phyloP scores from a whole-genome alignment of 1,284 basidiomycete genomes.

The Coriolopsis trogii region DNA sequence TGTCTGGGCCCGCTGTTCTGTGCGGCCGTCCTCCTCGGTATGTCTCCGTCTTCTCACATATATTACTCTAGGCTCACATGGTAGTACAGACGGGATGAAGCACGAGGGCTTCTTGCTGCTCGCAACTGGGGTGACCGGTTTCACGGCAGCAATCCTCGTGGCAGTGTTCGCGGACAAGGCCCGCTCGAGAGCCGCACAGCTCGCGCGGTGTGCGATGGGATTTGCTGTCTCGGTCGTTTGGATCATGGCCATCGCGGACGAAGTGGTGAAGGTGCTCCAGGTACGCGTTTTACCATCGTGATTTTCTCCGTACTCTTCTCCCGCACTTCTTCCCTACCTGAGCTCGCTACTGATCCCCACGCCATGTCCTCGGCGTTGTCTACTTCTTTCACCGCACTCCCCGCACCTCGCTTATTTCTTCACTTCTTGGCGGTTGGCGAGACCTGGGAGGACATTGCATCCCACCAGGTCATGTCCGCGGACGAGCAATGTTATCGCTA shows the following conservation, averaged over 20 bases:
- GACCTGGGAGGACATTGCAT: too few relatives aligned
- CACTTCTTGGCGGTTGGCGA: too few relatives aligned
- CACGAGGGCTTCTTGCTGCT: slow-evolving; percentile 60
- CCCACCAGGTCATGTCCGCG: too few relatives aligned
- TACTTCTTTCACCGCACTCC: too few relatives aligned
- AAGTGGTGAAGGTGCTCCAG: slow-evolving; percentile 87
- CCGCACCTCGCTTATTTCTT: too few relatives aligned
- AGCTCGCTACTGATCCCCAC: neutral
- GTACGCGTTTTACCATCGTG: slow-evolving; percentile 45
- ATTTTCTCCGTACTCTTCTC: neutral
- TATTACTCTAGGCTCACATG: too few relatives aligned
- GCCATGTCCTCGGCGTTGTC: neutral
- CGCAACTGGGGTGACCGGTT: slow-evolving; percentile 56
- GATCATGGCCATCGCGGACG: slow-evolving; percentile 96
- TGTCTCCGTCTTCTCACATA: slow-evolving; percentile 38
- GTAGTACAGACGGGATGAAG: slow-evolving; percentile 57
- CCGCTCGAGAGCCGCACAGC: slow-evolving; percentile 57
- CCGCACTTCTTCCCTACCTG: neutral
- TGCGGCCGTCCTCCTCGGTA: slow-evolving; percentile 74
- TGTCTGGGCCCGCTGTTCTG: slow-evolving; percentile 80
- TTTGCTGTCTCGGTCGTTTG: slow-evolving; percentile 90
- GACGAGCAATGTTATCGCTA: slow-evolving; percentile 7
- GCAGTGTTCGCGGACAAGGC: slow-evolving; percentile 66
- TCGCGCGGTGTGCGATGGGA: slow-evolving; percentile 86
- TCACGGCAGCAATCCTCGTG: slow-evolving; percentile 57